These are phyloP conservation scores for Arctium minus DNA, from an alignment of 129 eudicot genomes.

Conservation along the genomic window DNA sequence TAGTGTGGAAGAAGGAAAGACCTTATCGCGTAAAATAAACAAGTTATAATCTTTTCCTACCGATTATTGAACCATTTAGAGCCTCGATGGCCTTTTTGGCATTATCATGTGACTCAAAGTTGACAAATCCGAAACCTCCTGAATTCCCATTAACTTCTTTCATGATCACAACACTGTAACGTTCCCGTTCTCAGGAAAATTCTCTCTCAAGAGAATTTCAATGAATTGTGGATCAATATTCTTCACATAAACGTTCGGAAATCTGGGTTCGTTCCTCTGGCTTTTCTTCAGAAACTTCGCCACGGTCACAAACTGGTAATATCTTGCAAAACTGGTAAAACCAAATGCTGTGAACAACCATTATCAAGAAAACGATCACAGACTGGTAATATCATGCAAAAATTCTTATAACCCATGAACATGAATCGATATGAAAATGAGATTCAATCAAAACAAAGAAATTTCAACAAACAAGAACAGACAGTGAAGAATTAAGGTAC, in stretches of 20 bases:
- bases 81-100: slow-evolving; percentile 45
- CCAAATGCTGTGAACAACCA: no score
- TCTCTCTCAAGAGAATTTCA: slow-evolving; percentile 34
- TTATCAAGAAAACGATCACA: no score
- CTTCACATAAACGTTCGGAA: slow-evolving; percentile 46
- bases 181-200: slow-evolving; percentile 38
- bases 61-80: slow-evolving; percentile 37
- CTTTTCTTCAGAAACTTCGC: slow-evolving; percentile 26
- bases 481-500: no score
- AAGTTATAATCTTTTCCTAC: slow-evolving; percentile 21
- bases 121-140: slow-evolving; percentile 51
- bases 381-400: no score
- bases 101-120: slow-evolving; percentile 32
- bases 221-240: slow-evolving; percentile 33
- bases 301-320: background rate
- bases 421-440: no score
- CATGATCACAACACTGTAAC: slow-evolving; percentile 37
- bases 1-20: no score
- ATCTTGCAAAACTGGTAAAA: no score
- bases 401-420: no score
- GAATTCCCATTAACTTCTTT: slow-evolving; percentile 40
- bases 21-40: background rate
- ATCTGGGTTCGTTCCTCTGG: slow-evolving; percentile 52
- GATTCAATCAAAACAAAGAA: no score
- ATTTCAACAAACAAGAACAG: no score